Percentiles rank a stretch among this genome's conserved stretches.
phyloP scores from a whole-genome alignment of 176 grass and related monocot species.

The Oryza rufipogon region DNA sequence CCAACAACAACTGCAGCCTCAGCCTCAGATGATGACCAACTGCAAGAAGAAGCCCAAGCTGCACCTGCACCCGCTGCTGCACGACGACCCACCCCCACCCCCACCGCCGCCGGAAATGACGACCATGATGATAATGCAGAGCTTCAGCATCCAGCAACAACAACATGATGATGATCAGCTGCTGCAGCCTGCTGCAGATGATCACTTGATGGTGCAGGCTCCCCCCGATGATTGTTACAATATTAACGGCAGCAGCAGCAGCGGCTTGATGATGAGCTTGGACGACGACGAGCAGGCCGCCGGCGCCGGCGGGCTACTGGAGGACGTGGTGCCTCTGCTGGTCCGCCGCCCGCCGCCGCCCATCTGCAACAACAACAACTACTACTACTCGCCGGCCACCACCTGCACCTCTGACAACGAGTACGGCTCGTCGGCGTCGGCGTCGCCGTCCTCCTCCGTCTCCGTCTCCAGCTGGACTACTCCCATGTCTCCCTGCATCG shows the following conservation, averaged over 20 bases:
- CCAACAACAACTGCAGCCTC: background rate
- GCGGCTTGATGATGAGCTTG: background rate
- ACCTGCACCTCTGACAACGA: background rate
- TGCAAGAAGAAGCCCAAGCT: slow-evolving; percentile 64
- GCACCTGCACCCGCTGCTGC: background rate
- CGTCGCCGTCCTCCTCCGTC: slow-evolving; percentile 45
- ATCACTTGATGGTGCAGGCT: too few species aligned
- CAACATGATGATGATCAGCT: background rate
- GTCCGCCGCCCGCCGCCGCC: slow-evolving; percentile 46
- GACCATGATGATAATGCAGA: background rate
- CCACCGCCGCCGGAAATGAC: background rate
- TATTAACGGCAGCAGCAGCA: background rate
- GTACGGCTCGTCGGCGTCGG: background rate
- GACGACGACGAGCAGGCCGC: too few species aligned
- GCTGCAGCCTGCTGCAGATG: too few species aligned
- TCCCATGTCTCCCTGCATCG: slow-evolving; percentile 53
- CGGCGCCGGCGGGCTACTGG: slow-evolving; percentile 47
- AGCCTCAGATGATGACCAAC: background rate
- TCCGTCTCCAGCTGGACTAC: slow-evolving; percentile 47
- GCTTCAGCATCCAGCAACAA: background rate
- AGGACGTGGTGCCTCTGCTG: slow-evolving; percentile 80
- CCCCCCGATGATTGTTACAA: background rate
- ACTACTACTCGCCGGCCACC: slow-evolving; percentile 32
- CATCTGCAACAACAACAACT: background rate
- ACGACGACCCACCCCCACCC: background rate